Base-by-base conservation (phyloP, 805 yeast species). In the Myxozyma vanderwaltii region DNA sequence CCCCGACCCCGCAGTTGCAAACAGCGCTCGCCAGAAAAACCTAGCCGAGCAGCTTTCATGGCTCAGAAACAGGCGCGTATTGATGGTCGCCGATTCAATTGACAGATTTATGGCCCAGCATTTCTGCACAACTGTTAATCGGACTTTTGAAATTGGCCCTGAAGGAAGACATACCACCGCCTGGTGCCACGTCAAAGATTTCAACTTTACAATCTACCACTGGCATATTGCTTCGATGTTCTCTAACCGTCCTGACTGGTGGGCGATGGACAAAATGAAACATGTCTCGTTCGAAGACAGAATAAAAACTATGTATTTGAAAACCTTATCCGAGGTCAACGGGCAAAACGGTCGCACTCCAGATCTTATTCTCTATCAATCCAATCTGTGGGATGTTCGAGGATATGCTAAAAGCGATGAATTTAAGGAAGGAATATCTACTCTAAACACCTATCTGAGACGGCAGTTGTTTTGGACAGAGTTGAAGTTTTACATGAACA, bases 191-290 rank as follows among this genome's bases (percentile, higher is more conserved):
- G 31, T 60, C 40, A 38, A 44, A 3, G 27, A 39, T n/a, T 33
- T 60, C 26, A 60, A 60, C 53, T 38, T 60, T 31, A 60, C 64
- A 8, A 23, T 60, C 40, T 27, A 35, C 39, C 63, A 60, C 41
- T 60, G 64, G 64, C 64, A 60, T 49, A 27, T 60, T 17, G 40
- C 64, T 7, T 61, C 63, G 24, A 52, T 48, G 55, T 51, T 43
- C 21, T 47, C 63, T n/a, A 8, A 12, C 19, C 58, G 55, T 8
- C 64, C 64, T 4, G 48, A 46, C 3, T 60, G 64, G 64, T 60
- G 64, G 64, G 59, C 58, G 55, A 45, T 56, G 57, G 27, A 17
- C 26, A 29, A 50, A 26, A 59, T 59, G 63, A 46, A 21, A n/a
- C 40, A 15, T 23, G 57, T 59, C 31, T 17, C 64, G 13, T 52